Evolutionary conservation across 2,329 filamentous ascomycete genomes (phyloP), one percentile per base, ranked within the genome.

Genomic region (Fusarium haematococcum): DNA sequence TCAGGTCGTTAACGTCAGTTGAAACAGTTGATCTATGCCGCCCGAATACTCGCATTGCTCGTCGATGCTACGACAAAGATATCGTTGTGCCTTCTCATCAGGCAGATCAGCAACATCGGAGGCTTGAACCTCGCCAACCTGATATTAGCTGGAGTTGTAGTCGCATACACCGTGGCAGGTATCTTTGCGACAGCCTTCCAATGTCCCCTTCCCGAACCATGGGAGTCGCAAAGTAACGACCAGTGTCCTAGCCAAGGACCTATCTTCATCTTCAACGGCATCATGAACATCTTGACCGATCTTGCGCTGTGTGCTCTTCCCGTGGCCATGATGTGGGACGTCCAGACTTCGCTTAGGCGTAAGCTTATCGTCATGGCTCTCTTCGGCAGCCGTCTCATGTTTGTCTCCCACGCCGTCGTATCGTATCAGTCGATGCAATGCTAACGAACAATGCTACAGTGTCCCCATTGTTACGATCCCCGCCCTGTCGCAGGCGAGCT

Each of bases 251-350:
- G 37, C 4, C 71, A 68, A 3, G 74, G 73, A 0, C 52, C 70
- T 0, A 63, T 78, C 1, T 75, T 64, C 23, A 3, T 78, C 4
- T 78, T 71, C 57, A 78, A 75, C 13, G 45, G 76, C 1, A 20
- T 67, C 33, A 68, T 77, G 68, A 57, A 75, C 5, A 73, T 78
- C 0, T 1, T 73, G 2, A 78, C 76, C 0, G 76, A 78, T 2
- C 4, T 78, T 0, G 62, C 68, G 2, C 23, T 78, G 2, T 78
- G 76, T 1, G 1, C 70, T 2, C 33, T 78, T 1, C 76, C 76
- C 0, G 70, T 78, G 0, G 73, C 70, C 6, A 78, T 78, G 76
- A 78, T 78, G 76, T 78, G 76, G 76, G 58, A 73, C 0, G 76
- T 78, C 2, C 74, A 78, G 16, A 78, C 76, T 10, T 71, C 72